Conservation (phyloP, 139 green algal species). For the Chlorella sp. region DNA sequence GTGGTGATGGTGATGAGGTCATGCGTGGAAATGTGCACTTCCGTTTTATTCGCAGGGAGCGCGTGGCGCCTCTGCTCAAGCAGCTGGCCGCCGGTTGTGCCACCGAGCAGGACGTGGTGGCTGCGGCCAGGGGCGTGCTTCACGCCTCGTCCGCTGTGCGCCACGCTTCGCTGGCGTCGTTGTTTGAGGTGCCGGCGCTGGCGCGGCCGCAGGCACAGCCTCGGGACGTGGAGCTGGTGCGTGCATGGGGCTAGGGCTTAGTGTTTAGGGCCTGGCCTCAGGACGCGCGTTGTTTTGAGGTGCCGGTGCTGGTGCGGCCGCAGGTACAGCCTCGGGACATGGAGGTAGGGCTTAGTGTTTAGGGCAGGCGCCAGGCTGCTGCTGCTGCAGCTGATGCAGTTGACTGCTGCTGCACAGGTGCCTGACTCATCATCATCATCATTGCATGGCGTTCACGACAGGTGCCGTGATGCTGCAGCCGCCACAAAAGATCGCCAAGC, state of each 20-base stretch:
- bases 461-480: too few species aligned
- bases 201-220: slow-evolving; percentile 21
- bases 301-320: neutral
- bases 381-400: too few species aligned
- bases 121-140: slow-evolving; percentile 48
- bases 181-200: slow-evolving; percentile 46
- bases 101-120: slow-evolving; percentile 40
- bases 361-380: too few species aligned
- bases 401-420: too few species aligned
- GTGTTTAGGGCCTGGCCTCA: neutral
- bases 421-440: neutral
- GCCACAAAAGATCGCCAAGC: too few species aligned
- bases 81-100: slow-evolving; percentile 49
- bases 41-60: slow-evolving; percentile 36
- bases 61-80: slow-evolving; percentile 60
- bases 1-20: too few species aligned
- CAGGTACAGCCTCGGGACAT: neutral
- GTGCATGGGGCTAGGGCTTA: neutral
- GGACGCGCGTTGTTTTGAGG: neutral
- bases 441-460: neutral
- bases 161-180: slow-evolving; percentile 49
- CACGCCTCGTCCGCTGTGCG: slow-evolving; percentile 41
- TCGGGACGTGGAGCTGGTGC: slow-evolving; percentile 10
- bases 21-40: too few species aligned
- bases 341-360: neutral